phyloP scores from a whole-genome alignment of 345 rosid genomes.

The Crucihimalaya himalaica region DNA sequence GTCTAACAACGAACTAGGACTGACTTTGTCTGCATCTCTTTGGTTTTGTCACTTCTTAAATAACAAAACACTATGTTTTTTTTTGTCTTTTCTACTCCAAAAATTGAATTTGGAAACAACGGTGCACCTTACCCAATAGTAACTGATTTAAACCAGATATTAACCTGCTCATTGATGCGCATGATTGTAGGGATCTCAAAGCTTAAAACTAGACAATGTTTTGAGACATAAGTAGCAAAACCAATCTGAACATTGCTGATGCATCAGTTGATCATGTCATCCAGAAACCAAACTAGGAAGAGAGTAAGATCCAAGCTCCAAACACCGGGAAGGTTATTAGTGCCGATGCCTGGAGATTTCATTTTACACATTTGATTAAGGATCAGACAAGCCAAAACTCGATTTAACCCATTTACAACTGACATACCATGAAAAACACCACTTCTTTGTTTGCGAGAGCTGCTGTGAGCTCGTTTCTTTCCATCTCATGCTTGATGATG shows the following conservation, averaged over 20 bases:
- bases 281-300: slow-evolving; percentile 31
- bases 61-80: not conserved
- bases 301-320: slow-evolving; percentile 62
- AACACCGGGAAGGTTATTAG: slow-evolving; percentile 63
- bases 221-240: not conserved
- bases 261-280: slow-evolving; percentile 15
- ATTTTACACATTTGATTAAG: not conserved
- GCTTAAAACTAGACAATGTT: slow-evolving; percentile 6
- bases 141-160: not conserved
- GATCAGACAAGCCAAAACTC: not conserved
- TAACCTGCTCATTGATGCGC: not conserved
- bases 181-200: not conserved
- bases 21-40: slow-evolving; percentile 18
- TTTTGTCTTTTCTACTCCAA: slow-evolving; percentile 1
- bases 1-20: not conserved
- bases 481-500: slow-evolving; percentile 62
- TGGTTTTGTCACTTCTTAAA: slow-evolving; percentile 12
- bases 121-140: not conserved
- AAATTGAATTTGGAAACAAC: not conserved
- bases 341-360: slow-evolving; percentile 71
- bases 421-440: slow-evolving; percentile 73
- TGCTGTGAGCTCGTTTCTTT: slow-evolving; percentile 59
- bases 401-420: not conserved
- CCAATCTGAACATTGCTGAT: not conserved
- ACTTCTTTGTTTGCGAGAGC: slow-evolving; percentile 60